These are phyloP conservation scores for Fusarium continuum DNA, from an alignment of 2,329 filamentous ascomycete species.

Conservation along the genomic window DNA sequence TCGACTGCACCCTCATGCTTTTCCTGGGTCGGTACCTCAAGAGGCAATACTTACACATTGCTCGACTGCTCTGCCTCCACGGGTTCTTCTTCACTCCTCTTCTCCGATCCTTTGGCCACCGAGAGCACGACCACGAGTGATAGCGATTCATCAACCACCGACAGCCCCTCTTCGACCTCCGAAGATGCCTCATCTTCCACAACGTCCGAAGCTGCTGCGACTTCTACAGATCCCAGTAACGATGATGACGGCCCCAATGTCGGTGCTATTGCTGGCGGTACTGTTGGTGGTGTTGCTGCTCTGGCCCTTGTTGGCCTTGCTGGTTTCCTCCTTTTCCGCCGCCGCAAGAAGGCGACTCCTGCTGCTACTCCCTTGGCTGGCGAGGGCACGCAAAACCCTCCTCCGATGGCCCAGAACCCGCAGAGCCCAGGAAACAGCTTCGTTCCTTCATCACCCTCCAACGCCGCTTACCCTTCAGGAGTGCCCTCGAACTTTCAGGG, in stretches of 20 bases:
- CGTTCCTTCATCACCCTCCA: conserved; percentile 36
- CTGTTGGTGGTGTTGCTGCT: conserved; percentile 56
- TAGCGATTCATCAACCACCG: conserved; percentile 16
- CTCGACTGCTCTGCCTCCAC: conserved; percentile 41
- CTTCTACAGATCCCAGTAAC: conserved; percentile 43
- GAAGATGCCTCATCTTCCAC: conserved; percentile 4
- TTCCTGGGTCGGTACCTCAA: conserved; percentile 44
- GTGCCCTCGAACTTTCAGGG: conserved; percentile 40
- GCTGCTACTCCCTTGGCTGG: conserved; percentile 19
- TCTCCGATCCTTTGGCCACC: conserved; percentile 44
- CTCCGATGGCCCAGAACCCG: conserved; percentile 32
- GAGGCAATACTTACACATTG: conserved; percentile 35
- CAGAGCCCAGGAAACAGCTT: conserved; percentile 36
- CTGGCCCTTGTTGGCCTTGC: conserved; percentile 53
- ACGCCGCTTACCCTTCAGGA: conserved; percentile 41
- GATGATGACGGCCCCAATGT: conserved; percentile 39
- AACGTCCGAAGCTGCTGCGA: conserved; percentile 7
- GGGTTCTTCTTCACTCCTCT: conserved; percentile 43
- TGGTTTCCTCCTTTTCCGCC: conserved; percentile 54
- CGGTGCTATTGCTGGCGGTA: conserved; percentile 58
- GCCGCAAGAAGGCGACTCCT: conserved; percentile 47
- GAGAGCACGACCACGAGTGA: conserved; percentile 11
- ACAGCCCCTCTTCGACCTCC: conserved; percentile 8
- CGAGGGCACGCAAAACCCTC: conserved; percentile 19
- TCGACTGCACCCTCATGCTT: conserved; percentile 38